These are phyloP conservation scores for Umbelopsis sp. DNA, from an alignment of 192 early-diverging fungal genomes.

Conservation along the genomic window DNA sequence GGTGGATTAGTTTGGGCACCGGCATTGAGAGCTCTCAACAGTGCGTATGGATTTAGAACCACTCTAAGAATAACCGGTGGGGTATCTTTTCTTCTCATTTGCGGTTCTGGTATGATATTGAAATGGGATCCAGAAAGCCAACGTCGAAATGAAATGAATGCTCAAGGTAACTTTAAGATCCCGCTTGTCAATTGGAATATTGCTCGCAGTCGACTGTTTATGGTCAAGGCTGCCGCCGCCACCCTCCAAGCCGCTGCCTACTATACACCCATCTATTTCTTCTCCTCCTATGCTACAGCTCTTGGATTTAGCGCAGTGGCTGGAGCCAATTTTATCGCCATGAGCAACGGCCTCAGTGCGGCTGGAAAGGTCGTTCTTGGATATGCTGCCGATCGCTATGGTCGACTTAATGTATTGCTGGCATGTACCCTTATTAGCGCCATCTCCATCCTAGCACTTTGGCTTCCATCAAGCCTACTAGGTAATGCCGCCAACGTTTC, in stretches of 20 bases:
- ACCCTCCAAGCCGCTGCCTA: constrained; percentile 3
- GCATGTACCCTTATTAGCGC: constrained; percentile 44
- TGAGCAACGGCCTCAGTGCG: constrained; percentile 15
- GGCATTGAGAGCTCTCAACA: not conserved
- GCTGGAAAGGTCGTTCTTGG: constrained; percentile 26
- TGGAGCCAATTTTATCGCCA: constrained; percentile 13
- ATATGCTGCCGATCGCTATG: constrained; percentile 42
- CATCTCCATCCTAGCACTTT: constrained; percentile 43
- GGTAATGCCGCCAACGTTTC: constrained; percentile 1
- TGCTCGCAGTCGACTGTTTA: not conserved
- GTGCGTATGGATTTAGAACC: not conserved
- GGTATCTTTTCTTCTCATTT: not conserved
- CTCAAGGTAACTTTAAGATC: not conserved
- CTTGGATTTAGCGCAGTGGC: not conserved
- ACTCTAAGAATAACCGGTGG: not conserved
- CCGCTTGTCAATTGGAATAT: constrained; percentile 18
- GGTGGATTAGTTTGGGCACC: constrained; percentile 61
- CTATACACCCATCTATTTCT: constrained; percentile 4
- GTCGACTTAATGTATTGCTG: constrained; percentile 57
- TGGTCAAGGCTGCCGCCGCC: not conserved
- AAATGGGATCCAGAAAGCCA: constrained; percentile 17
- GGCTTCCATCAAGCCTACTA: constrained; percentile 44
- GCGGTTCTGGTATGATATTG: not conserved
- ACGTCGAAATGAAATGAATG: not conserved
- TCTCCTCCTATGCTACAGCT: not conserved